Percentiles rank a stretch among this genome's conserved stretches.
Conservation (phyloP, 495 filamentous ascomycete species). For the Hypoxylon perforatum region DNA sequence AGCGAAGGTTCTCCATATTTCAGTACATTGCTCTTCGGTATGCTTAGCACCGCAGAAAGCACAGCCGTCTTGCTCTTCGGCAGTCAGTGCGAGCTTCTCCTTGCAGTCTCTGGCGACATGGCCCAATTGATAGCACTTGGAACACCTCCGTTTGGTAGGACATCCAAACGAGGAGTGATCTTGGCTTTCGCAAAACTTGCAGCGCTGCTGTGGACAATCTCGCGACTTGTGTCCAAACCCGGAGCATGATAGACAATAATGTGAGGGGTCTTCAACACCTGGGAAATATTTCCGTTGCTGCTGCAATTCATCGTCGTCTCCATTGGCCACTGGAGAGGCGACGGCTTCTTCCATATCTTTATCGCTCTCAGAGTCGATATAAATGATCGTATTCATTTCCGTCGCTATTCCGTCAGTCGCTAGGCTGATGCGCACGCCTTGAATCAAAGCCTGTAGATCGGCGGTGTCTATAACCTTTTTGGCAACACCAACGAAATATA, state of each 20-base stretch:
- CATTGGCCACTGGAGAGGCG: neutral
- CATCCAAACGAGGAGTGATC: conserved; percentile 50
- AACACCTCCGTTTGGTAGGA: conserved; percentile 50
- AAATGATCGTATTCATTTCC: too few species aligned
- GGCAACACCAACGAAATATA: conserved; percentile 10
- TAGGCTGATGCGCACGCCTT: neutral
- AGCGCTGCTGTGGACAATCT: conserved; percentile 47
- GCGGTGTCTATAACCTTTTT: conserved; percentile 16
- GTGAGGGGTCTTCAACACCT: conserved; percentile 40
- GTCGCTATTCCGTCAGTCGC: too few species aligned
- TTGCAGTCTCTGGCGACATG: conserved; percentile 44
- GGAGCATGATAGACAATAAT: conserved; percentile 53
- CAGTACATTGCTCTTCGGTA: conserved; percentile 45
- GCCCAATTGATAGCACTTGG: conserved; percentile 53
- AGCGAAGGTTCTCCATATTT: conserved; percentile 54
- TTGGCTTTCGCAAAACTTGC: conserved; percentile 49
- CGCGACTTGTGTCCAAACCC: conserved; percentile 45
- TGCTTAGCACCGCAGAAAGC: conserved; percentile 50
- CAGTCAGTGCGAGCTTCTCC: conserved; percentile 49
- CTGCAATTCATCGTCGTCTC: conserved; percentile 35
- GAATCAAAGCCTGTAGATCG: conserved; percentile 20
- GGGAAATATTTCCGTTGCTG: conserved; percentile 54
- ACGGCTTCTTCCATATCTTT: too few species aligned
- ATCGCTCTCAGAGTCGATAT: too few species aligned
- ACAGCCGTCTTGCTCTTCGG: conserved; percentile 49